Evolutionary conservation across 441 rosid genomes (phyloP).

Genomic region (Pelargonium australe): DNA sequence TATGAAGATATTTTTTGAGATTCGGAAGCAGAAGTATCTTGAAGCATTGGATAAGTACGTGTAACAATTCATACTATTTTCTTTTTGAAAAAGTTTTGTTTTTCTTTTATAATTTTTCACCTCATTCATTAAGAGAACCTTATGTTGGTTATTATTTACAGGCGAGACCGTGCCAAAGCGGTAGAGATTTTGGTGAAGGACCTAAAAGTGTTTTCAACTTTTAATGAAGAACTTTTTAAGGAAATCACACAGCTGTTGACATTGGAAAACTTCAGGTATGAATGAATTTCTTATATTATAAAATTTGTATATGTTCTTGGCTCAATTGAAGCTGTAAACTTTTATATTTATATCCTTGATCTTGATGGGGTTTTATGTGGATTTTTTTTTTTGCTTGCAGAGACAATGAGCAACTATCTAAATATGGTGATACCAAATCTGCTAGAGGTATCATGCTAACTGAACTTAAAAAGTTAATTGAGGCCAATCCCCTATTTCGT

Average conservation of each 20-base stretch:
- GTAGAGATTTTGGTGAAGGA: slow-evolving; percentile 78
- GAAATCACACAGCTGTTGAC: slow-evolving; percentile 75
- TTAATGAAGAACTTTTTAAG: slow-evolving; percentile 74
- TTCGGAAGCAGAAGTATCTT: slow-evolving; percentile 76
- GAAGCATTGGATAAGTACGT: slow-evolving; percentile 76
- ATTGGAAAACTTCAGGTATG: slow-evolving; percentile 67
- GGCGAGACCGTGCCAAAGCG: slow-evolving; percentile 67
- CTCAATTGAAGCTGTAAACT: background rate
- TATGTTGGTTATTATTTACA: too few relatives aligned
- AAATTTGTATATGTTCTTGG: background rate
- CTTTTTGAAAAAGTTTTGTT: too few relatives aligned
- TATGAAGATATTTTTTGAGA: slow-evolving; percentile 80
- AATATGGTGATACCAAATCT: slow-evolving; percentile 69
- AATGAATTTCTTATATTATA: background rate
- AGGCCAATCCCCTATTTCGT: slow-evolving; percentile 81
- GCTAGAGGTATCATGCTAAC: slow-evolving; percentile 76
- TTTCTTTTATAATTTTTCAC: too few relatives aligned
- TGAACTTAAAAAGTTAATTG: slow-evolving; percentile 70
- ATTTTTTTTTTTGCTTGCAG: slow-evolving; percentile 30
- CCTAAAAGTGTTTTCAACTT: slow-evolving; percentile 64
- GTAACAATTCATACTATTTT: background rate
- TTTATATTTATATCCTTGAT: background rate
- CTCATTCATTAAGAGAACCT: too few relatives aligned
- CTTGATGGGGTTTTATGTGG: background rate
- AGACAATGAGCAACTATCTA: slow-evolving; percentile 71